Evolutionary conservation across 306 rosid species (phyloP), one percentile per base, ranked within the genome.

Genomic region (Vigna reflexopilosa): DNA sequence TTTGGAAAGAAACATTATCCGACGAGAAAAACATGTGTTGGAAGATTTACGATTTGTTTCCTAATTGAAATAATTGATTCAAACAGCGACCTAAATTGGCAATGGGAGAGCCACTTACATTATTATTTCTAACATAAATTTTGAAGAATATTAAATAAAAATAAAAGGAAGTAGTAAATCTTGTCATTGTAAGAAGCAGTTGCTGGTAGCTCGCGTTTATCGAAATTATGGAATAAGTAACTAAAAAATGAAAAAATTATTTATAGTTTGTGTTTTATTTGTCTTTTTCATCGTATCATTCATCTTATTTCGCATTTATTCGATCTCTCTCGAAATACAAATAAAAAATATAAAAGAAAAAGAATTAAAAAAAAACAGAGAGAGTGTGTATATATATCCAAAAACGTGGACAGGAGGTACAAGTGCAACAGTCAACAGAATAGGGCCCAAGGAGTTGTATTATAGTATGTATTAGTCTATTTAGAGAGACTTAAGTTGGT

Each of bases 381-480:
- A 26, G 28, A 2, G 28, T 26, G 28, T 26, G 3, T 26, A 26
- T 24, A 32, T 34, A 34, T 34, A 34, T 34, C 38, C 38, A 36
- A 36, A 36, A 6, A 6, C 20, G 74, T 19, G 8, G 65, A 52
- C 30, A 65, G 14, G 32, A 24, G 32, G 56, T 66, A 38, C 45
- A 47, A 54, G 73, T 4, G 67, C 7, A 50, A 58, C 54, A 65
- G 66, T 66, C 45, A 77, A 77, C 9, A 77, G 16, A 38, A 40
- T 22, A 66, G 67, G 74, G 3, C 81, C 74, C 67, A 77, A 24
- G 10, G 57, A 66, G 10, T 9, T 7, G 20, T 66, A 77, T 65
- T 76, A 52, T 51, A 65, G 52, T 75, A 38, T 49, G 77, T 30
- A 64, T 56, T 22, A 24, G 77, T 54, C 58, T 70, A 75, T 24